phyloP scores from a whole-genome alignment of 2,329 filamentous ascomycete genomes.

The Ophiocordyceps camponoti-saundersi region DNA sequence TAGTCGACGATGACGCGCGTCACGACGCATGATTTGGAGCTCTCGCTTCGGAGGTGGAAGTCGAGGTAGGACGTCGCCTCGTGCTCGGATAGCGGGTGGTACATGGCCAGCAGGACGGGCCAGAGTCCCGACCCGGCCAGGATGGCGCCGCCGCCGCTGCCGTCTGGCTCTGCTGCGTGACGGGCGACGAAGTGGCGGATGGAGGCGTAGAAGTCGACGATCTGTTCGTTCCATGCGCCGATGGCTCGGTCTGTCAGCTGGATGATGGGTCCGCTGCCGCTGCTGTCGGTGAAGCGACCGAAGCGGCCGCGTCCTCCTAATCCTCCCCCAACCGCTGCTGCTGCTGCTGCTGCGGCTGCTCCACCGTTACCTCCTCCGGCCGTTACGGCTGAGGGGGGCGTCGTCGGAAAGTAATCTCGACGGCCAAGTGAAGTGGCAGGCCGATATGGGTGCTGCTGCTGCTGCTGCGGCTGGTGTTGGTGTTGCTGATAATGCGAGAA shows the following conservation, averaged over 20 bases:
- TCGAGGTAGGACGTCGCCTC: constrained; percentile 24
- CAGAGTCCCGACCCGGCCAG: constrained; percentile 15
- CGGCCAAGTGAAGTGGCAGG: background rate
- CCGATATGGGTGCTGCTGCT: background rate
- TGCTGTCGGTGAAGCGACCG: constrained; percentile 11
- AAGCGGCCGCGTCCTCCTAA: constrained; percentile 9
- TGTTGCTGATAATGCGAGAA: background rate
- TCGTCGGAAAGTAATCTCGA: constrained; percentile 12
- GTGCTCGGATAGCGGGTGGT: constrained; percentile 17
- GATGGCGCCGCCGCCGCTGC: constrained; percentile 9
- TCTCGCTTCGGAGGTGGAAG: constrained; percentile 20
- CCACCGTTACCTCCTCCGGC: too few species aligned
- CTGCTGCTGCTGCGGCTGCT: too few species aligned
- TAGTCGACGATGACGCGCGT: constrained; percentile 24
- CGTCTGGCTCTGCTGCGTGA: constrained; percentile 14
- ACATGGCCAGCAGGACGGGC: constrained; percentile 18
- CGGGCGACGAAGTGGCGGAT: constrained; percentile 19
- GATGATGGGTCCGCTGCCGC: constrained; percentile 9
- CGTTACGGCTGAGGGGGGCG: constrained; percentile 8
- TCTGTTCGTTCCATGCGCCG: constrained; percentile 16
- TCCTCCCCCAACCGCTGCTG: too few species aligned
- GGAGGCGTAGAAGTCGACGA: constrained; percentile 18
- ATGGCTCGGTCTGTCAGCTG: constrained; percentile 18
- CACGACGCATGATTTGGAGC: constrained; percentile 24
- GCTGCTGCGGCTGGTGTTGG: background rate